phyloP scores from a whole-genome alignment of 176 grass and related monocot species.

The Ensete glaucum region DNA sequence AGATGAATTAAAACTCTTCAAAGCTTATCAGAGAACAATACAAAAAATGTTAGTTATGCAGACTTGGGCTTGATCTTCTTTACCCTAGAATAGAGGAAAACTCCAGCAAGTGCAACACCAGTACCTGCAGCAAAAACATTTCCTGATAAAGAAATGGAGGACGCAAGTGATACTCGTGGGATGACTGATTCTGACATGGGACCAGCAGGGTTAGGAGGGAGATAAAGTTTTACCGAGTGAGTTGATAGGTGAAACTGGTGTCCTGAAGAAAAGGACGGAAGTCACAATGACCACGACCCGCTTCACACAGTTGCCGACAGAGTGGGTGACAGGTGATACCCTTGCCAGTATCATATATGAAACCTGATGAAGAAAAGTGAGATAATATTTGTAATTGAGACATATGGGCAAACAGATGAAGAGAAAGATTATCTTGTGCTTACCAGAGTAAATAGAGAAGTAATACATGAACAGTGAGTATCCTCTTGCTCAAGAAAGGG shows the following conservation, averaged over 20 bases:
- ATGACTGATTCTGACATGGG: no score
- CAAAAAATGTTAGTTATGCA: slow-evolving; percentile 24
- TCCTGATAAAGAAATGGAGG: no score
- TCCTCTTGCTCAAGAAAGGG: no score
- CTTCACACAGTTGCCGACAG: slow-evolving; percentile 82
- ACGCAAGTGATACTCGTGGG: no score
- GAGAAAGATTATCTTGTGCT: no score
- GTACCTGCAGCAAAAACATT: slow-evolving; percentile 40
- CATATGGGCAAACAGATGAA: background rate
- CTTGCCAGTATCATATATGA: slow-evolving; percentile 85
- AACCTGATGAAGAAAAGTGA: slow-evolving; percentile 30
- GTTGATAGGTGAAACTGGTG: slow-evolving; percentile 78
- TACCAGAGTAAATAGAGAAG: no score
- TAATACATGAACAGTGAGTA: no score
- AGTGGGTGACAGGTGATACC: slow-evolving; percentile 81
- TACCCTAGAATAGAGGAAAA: slow-evolving; percentile 84
- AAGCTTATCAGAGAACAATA: background rate
- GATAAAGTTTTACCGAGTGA: slow-evolving; percentile 40
- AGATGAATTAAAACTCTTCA: no score
- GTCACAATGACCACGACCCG: slow-evolving; percentile 81
- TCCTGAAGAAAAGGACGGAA: slow-evolving; percentile 83
- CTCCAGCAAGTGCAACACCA: slow-evolving; percentile 58
- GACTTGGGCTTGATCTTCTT: slow-evolving; percentile 76
- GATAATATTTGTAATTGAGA: background rate
- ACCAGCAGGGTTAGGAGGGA: background rate